These are phyloP conservation scores for Trichoderma virens DNA, from an alignment of 495 filamentous ascomycete species.

Conservation along the genomic window DNA sequence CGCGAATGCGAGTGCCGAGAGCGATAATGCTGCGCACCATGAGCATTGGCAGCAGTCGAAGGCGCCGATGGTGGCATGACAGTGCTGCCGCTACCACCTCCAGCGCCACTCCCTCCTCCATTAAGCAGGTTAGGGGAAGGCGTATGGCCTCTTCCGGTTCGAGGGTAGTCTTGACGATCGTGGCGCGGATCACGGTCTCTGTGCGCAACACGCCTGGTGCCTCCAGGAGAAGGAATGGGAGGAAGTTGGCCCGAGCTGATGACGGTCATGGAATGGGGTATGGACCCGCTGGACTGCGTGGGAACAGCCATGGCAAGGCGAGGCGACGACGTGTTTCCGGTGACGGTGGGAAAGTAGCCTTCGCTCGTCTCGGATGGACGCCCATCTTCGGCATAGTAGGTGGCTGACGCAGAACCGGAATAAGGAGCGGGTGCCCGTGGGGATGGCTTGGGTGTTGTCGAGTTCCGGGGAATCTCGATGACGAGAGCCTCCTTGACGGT, in stretches of 20 bases:
- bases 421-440: conserved; percentile 47
- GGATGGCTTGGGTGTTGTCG: conserved; percentile 68
- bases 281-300: conserved; percentile 20
- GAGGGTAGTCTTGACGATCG: background rate
- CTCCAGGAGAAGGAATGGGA: conserved; percentile 75
- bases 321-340: conserved; percentile 49
- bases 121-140: conserved; percentile 67
- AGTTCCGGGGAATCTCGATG: conserved; percentile 77
- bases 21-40: background rate
- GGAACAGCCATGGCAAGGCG: conserved; percentile 32
- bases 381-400: conserved; percentile 52
- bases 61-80: background rate
- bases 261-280: conserved; percentile 61
- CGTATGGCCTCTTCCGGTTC: background rate
- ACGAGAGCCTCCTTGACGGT: conserved; percentile 82
- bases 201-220: conserved; percentile 39
- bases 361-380: conserved; percentile 63
- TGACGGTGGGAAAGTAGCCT: conserved; percentile 80
- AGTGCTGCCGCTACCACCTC: background rate
- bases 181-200: conserved; percentile 15
- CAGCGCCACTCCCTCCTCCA: too few species aligned
- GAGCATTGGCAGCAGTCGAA: conserved; percentile 13
- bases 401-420: conserved; percentile 30
- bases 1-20: conserved; percentile 23
- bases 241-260: conserved; percentile 73